Evolutionary conservation across 2,329 filamentous ascomycete genomes (phyloP).

Genomic region (Cladophialophora exuberans): DNA sequence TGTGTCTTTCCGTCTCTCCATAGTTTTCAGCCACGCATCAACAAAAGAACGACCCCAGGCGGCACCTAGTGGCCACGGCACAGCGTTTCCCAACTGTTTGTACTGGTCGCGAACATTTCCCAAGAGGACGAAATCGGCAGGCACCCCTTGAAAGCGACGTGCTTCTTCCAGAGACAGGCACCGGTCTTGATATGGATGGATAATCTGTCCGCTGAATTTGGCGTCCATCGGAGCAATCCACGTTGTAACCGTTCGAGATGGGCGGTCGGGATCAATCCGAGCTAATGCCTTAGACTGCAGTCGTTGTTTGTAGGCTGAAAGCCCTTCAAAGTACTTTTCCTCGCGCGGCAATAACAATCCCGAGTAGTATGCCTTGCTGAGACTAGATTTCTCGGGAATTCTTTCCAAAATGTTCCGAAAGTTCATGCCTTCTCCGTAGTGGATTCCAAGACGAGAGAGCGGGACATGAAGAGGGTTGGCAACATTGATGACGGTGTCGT

Average conservation of each 20-base stretch:
- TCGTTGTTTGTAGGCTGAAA: constrained; percentile 25
- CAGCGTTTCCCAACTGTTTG: constrained; percentile 75
- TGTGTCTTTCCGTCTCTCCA: neutral
- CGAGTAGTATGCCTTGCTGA: constrained; percentile 24
- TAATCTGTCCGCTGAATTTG: constrained; percentile 46
- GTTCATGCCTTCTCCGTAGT: constrained; percentile 11
- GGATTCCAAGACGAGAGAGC: constrained; percentile 44
- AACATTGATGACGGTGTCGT: constrained; percentile 65
- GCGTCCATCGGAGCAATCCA: constrained; percentile 54
- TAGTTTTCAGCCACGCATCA: constrained; percentile 74
- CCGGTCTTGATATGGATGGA: constrained; percentile 71
- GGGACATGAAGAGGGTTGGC: constrained; percentile 69
- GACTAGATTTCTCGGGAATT: constrained; percentile 56
- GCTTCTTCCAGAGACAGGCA: constrained; percentile 68
- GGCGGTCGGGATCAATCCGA: constrained; percentile 45
- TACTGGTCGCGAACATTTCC: constrained; percentile 61
- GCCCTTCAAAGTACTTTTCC: constrained; percentile 41
- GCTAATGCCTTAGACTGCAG: constrained; percentile 33
- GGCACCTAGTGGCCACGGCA: constrained; percentile 69
- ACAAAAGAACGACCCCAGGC: constrained; percentile 60
- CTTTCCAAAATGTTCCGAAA: constrained; percentile 54
- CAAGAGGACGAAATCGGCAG: constrained; percentile 70
- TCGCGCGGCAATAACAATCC: constrained; percentile 17
- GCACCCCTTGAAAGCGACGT: constrained; percentile 70
- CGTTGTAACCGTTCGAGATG: constrained; percentile 69